phyloP scores from a whole-genome alignment of 108 stramenopile genomes.

The Mayamaea pseudoterrestris region DNA sequence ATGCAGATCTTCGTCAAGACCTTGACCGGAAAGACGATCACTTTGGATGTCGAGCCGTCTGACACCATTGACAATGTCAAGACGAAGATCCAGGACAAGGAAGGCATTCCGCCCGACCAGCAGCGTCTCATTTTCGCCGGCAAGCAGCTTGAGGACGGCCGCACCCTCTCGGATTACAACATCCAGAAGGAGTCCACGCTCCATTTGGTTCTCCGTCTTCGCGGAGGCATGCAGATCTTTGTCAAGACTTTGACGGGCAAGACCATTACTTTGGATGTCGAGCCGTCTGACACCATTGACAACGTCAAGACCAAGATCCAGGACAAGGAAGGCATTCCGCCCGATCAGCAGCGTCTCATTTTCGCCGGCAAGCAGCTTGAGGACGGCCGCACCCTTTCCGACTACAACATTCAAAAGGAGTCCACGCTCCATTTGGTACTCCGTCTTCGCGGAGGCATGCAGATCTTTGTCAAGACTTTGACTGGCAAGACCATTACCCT shows the following conservation, averaged over 20 bases:
- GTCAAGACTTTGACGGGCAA: conserved; percentile 92
- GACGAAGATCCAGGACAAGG: conserved; percentile 82
- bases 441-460: conserved; percentile 44
- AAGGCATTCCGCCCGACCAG: conserved; percentile 81
- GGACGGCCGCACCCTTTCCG: conserved; percentile 55
- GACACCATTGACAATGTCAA: conserved; percentile 83
- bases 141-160: conserved; percentile 86
- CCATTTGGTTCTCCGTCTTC: conserved; percentile 69
- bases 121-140: conserved; percentile 80
- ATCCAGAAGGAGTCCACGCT: conserved; percentile 82
- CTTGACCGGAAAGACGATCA: conserved; percentile 76
- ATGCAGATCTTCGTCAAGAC: conserved; percentile 78
- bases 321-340: conserved; percentile 83
- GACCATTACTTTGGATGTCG: conserved; percentile 62
- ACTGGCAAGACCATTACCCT: conserved; percentile 95
- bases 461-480: conserved; percentile 86
- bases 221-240: conserved; percentile 68
- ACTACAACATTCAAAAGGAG: conserved; percentile 79
- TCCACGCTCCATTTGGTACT: conserved; percentile 46
- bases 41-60: conserved; percentile 84
- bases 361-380: conserved; percentile 79
- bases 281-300: conserved; percentile 87
- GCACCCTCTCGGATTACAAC: conserved; percentile 84
- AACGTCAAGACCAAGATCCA: conserved; percentile 81
- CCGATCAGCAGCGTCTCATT: conserved; percentile 67